Evolutionary conservation across 2,329 filamentous ascomycete genomes (phyloP), one percentile per base, ranked within the genome.

Genomic region (Scolecobasidium constrictum): DNA sequence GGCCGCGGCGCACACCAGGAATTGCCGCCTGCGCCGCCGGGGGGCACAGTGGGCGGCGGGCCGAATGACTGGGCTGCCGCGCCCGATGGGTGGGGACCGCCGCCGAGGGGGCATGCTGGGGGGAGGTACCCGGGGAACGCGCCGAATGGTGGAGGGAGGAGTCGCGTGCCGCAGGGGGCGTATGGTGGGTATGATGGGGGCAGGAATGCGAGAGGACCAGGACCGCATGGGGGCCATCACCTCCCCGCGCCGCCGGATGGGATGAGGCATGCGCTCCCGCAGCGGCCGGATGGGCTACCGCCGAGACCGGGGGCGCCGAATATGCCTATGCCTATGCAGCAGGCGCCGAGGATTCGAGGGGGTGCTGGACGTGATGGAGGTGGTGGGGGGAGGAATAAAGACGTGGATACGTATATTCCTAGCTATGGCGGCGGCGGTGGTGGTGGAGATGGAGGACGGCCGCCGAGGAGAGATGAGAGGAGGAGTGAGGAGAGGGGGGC

Each of bases 21-120:
- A 17, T 72, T 90, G 9, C 90, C 90, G 3, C 90, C 92, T 11
- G 92, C 90, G 1, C 92, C 92, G 0, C 87, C 90, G 52, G 90
- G 88, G 11, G 90, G 86, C 3, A 87, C 86, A 1, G 87, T 94
- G 3, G 90, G 43, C 5, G 43, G 90, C 12, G 76, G 72, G 9
- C 68, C 72, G 7, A 74, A 76, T 46, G 68, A 37, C 21, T 20
- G 44, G 44, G 17, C 22, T 20, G 5, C 28, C 21, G 2, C 36
- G 19, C 17, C 22, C 43, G 17, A 31, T 23, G 15, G 35, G 23
- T 28, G 26, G 21, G 12, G 28, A 28, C 23, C 20, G 20, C 11
- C 21, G 26, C 38, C 22, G n/a, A 22, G 36, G 36, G 18, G 33
- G 13, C 11, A 7, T 3, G 19, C 31, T 21, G 28, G 22, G 19